Base-by-base conservation (phyloP, 306 rosid species). In the Sechiopsis laciniata region DNA sequence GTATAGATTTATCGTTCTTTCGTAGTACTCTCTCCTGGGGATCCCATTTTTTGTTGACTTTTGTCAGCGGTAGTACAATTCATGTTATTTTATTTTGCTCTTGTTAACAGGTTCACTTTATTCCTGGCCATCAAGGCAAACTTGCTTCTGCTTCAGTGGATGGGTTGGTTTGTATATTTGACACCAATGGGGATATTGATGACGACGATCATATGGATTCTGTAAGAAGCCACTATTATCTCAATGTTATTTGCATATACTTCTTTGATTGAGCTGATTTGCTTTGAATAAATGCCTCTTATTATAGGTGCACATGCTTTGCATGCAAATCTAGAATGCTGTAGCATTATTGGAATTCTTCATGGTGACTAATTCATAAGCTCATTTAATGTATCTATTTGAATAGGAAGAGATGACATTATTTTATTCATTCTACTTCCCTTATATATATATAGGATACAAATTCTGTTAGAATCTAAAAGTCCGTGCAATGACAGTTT, bases 71-170 rank as follows among this genome's bases (percentile, higher is more conserved):
- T n/a, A 15, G 11, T 50, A 35, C 42, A 3, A 55, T 40, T 55
- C 20, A 55, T 37, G 56, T 45, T 2, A 50, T 22, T 19, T 22
- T 65, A 56, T 68, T 73, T 75, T 19, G 32, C 76, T 22, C 80
- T 80, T 46, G 71, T 77, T 73, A 69, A 61, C 80, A 91, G 97
- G 97, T 94, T 76, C 96, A 91, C 77, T 94, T 91, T 81, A 81
- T 88, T 77, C 99, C 95, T 71, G 83, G 77, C 35, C 87, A 86
- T 72, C 81, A 35, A 78, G 85, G 83, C 86, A 91, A 86, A 84
- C 96, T 94, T 75, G 78, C 88, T 82, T 91, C 99, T 78, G 96
- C 99, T 77, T 91, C 99, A 8, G 91, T 63, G 14, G 99, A 94
- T 79, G 99, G 99, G 57, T 84, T 94, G 91, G 85, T 94, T 55